A percentile compares a stretch with the other conserved stretches of the same genome.
Conservation (phyloP, 257 asterid genomes). For the Penstemon davidsonii region DNA sequence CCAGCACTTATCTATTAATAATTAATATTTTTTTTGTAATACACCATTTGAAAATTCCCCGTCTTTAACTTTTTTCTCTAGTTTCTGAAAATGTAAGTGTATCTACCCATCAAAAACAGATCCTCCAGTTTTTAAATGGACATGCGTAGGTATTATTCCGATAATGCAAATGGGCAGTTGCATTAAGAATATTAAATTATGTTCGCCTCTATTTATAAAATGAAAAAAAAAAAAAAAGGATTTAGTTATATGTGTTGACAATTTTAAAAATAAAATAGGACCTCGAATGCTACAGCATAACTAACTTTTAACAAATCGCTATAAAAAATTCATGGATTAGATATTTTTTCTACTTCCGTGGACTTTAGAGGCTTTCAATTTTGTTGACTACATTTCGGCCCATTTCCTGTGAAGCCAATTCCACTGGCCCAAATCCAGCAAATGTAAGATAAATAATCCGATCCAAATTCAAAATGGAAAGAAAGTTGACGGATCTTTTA, state of each 20-base stretch:
- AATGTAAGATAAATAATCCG: no score
- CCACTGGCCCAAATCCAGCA: no score
- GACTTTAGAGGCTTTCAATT: no score
- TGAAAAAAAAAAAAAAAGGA: constrained; percentile 6
- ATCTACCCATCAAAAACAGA: constrained; percentile 8
- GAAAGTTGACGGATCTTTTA: no score
- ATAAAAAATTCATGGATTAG: neutral
- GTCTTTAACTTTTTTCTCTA: neutral
- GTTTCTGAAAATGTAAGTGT: neutral
- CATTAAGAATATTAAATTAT: neutral
- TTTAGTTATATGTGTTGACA: constrained; percentile 25
- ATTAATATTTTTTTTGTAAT: no score
- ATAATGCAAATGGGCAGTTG: constrained; percentile 18
- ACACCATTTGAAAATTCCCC: no score
- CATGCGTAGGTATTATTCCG: constrained; percentile 20
- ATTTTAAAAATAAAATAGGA: constrained; percentile 10
- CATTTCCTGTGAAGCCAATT: no score
- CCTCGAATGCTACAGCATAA: constrained; percentile 28
- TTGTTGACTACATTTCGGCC: no score
- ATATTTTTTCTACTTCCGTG: neutral
- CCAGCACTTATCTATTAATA: neutral
- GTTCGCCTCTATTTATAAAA: neutral
- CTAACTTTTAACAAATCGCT: constrained; percentile 30
- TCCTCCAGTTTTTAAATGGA: neutral
- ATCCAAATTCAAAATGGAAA: no score